phyloP scores from a whole-genome alignment of 2,329 filamentous ascomycete species.

The Gaeumannomyces tritici region DNA sequence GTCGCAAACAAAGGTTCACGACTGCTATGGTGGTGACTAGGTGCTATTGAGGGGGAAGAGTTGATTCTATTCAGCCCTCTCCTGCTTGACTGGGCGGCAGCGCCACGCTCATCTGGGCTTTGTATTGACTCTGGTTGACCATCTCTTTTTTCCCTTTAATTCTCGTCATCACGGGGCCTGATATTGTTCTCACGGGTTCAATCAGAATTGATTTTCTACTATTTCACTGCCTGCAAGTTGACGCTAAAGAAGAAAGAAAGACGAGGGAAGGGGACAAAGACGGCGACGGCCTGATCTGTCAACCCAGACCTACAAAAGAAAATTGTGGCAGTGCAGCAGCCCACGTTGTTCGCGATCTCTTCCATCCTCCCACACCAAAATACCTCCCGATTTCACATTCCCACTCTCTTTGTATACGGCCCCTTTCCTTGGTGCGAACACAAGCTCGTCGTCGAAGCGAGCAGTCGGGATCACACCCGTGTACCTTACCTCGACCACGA shows the following conservation, averaged over 20 bases:
- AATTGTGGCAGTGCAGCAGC: neutral
- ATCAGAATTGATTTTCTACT: conserved; percentile 41
- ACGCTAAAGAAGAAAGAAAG: conserved; percentile 22
- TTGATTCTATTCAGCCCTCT: conserved; percentile 14
- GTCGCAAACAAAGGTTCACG: neutral
- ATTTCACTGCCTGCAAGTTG: conserved; percentile 19
- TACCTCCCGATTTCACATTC: neutral
- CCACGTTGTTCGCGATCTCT: neutral
- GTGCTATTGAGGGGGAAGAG: conserved; percentile 15
- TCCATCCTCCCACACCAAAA: neutral
- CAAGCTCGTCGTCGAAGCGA: neutral
- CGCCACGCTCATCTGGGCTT: conserved; percentile 16
- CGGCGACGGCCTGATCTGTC: conserved; percentile 1
- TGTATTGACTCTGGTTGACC: conserved; percentile 17
- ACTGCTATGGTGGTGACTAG: conserved; percentile 13
- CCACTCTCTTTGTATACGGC: neutral
- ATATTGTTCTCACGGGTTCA: conserved; percentile 29
- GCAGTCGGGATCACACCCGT: neutral
- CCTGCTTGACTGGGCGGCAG: conserved; percentile 6
- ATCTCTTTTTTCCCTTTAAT: conserved; percentile 14
- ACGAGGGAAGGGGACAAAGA: conserved; percentile 11
- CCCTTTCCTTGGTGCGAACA: neutral
- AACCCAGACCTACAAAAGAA: conserved; percentile 5
- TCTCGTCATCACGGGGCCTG: conserved; percentile 18
- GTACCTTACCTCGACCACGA: neutral